A percentile compares a stretch with the other conserved stretches of the same genome.
Evolutionary conservation across 805 yeast genomes (phyloP).

Genomic region (Lipomyces oligophaga): DNA sequence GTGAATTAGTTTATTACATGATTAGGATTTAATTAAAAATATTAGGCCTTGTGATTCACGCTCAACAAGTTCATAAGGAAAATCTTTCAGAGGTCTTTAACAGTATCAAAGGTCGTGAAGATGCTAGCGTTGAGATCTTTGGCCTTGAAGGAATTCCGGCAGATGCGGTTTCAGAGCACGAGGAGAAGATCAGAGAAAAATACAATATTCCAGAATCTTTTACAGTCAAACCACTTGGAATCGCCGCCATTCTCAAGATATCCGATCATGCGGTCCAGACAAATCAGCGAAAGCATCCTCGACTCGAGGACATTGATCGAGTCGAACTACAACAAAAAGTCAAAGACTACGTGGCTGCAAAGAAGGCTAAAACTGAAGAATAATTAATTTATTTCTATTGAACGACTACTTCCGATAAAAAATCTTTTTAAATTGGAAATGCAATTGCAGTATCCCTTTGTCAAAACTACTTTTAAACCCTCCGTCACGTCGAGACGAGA

Average conservation of each 20-base stretch:
- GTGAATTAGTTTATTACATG: background rate
- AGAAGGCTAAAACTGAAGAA: constrained; percentile 10
- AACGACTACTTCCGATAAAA: constrained; percentile 33
- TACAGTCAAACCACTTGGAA: background rate
- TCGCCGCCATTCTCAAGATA: too few relatives aligned
- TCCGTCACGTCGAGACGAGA: constrained; percentile 29
- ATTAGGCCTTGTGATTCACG: constrained; percentile 27
- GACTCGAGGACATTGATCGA: constrained; percentile 9
- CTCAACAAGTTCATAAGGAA: constrained; percentile 32
- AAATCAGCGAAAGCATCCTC: too few relatives aligned
- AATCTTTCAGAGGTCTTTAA: constrained; percentile 20
- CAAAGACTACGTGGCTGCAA: constrained; percentile 17
- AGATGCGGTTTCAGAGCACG: constrained; percentile 26
- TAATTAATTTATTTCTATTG: too few relatives aligned
- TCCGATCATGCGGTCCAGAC: too few relatives aligned
- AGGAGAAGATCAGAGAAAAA: constrained; percentile 19
- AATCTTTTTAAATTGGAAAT: constrained; percentile 37
- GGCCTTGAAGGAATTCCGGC: constrained; percentile 32
- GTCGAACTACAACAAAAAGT: constrained; percentile 16
- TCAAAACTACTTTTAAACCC: constrained; percentile 37
- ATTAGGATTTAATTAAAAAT: background rate
- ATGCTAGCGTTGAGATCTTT: constrained; percentile 28
- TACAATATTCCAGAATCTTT: constrained; percentile 16
- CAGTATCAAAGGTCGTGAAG: constrained; percentile 28
- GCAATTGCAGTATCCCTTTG: constrained; percentile 38